A percentile compares a stretch with the other conserved stretches of the same genome.
These are phyloP conservation scores for Xylariaceae sp. DNA, from an alignment of 2,329 filamentous ascomycete species.

Conservation along the genomic window DNA sequence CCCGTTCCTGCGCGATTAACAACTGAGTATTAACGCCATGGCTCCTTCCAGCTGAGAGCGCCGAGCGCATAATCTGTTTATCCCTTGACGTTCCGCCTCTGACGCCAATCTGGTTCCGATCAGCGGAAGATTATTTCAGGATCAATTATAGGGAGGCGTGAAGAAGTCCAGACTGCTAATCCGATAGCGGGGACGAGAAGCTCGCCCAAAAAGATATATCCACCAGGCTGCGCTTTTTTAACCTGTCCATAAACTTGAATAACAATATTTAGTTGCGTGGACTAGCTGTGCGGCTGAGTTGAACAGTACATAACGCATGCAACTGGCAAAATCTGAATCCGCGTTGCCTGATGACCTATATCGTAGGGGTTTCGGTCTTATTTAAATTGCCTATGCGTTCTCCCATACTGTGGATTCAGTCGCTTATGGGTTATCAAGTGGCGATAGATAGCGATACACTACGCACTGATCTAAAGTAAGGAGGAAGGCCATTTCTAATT, in stretches of 20 bases:
- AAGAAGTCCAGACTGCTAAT: too few relatives aligned
- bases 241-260: background rate
- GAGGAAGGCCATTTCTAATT: background rate
- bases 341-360: background rate
- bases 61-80: too few relatives aligned
- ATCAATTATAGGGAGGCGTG: too few relatives aligned
- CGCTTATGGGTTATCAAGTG: background rate
- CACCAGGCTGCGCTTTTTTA: background rate
- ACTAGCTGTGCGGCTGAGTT: slow-evolving; percentile 8
- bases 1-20: too few relatives aligned
- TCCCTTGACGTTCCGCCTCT: too few relatives aligned
- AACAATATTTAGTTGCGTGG: background rate
- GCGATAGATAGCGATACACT: background rate
- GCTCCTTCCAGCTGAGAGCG: too few relatives aligned
- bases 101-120: too few relatives aligned
- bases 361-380: background rate
- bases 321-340: background rate
- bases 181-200: background rate
- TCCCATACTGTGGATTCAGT: background rate
- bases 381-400: background rate
- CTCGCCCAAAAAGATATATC: background rate
- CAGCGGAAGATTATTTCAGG: too few relatives aligned
- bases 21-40: too few relatives aligned
- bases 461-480: background rate
- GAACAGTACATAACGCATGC: background rate